Conservation (phyloP, 2,329 filamentous ascomycete species). For the Hypoxylon sp. region DNA sequence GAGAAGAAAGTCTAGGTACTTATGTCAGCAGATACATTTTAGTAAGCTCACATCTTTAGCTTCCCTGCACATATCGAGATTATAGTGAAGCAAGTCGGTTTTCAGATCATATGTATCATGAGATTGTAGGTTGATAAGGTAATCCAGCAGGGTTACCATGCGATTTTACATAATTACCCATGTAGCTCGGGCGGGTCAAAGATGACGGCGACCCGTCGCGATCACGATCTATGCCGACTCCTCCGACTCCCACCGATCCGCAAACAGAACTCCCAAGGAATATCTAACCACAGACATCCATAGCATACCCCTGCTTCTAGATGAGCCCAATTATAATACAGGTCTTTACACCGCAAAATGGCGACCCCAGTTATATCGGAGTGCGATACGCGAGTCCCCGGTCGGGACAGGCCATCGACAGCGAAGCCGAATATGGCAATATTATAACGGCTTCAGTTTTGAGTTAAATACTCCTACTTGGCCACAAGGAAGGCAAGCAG, state of each 20-base stretch:
- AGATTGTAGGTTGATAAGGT: not conserved
- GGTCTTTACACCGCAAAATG: not conserved
- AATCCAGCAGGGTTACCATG: not conserved
- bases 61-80: not conserved
- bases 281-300: conserved; percentile 1
- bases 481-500: not conserved
- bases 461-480: conserved; percentile 1
- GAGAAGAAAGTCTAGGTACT: too few relatives aligned
- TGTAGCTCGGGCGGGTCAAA: not conserved
- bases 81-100: not conserved
- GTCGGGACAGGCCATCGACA: conserved; percentile 12
- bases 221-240: conserved; percentile 12
- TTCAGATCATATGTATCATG: not conserved
- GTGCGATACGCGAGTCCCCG: conserved; percentile 23
- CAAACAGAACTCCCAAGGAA: conserved; percentile 6
- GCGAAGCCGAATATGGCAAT: conserved; percentile 17
- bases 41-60: not conserved
- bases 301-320: conserved; percentile 1
- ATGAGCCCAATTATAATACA: not conserved
- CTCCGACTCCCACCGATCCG: conserved; percentile 13
- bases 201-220: conserved; percentile 2
- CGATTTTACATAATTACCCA: not conserved
- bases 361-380: conserved; percentile 10
- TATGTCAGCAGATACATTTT: not conserved
- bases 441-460: not conserved